Evolutionary conservation across 2,329 filamentous ascomycete species (phyloP), one percentile per base, ranked within the genome.

Genomic region (Sarocladiaceae sp.): DNA sequence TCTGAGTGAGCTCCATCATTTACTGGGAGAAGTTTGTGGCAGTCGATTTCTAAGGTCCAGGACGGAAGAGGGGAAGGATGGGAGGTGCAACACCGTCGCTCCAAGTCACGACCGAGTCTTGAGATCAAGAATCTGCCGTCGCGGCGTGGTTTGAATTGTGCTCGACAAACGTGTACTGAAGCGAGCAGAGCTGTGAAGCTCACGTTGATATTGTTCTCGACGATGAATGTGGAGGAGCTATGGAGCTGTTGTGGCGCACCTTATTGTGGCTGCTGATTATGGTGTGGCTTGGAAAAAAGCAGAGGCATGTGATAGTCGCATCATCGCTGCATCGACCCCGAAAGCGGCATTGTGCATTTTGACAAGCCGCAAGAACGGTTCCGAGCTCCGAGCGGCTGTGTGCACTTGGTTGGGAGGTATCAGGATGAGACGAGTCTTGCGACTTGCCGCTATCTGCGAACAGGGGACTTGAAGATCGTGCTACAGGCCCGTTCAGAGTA

Each of bases 1-100:
- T 24, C 41, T 54, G 51, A 18, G 46, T 47, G 42, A 58, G 45
- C 16, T 32, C 33, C 46, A 32, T 39, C 27, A 13, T 31, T 13
- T 4, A 3, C 5, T 10, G 31, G 4, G 15, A 42, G 18, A 16
- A n/a, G 6, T 16, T 16, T 15, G n/a, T 12, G n/a, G 11, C 31
- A 5, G 23, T 10, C 5, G 19, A 26, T 24, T 18, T 19, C 15
- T 16, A 21, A 24, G 21, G 6, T 40, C 19, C 10, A n/a, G n/a
- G n/a, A n/a, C n/a, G n/a, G 6, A 16, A 24, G 35, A 6, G 6
- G 7, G 33, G 18, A 37, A n/a, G 21, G 16, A 19, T 9, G 9
- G n/a, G n/a, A n/a, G n/a, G n/a, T n/a, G n/a, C n/a, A n/a, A n/a
- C n/a, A n/a, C n/a, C n/a, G n/a, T n/a, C n/a, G n/a, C n/a, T n/a